These are phyloP conservation scores for Wallemia mellicola DNA, from an alignment of 1,284 basidiomycete genomes.

Conservation along the genomic window DNA sequence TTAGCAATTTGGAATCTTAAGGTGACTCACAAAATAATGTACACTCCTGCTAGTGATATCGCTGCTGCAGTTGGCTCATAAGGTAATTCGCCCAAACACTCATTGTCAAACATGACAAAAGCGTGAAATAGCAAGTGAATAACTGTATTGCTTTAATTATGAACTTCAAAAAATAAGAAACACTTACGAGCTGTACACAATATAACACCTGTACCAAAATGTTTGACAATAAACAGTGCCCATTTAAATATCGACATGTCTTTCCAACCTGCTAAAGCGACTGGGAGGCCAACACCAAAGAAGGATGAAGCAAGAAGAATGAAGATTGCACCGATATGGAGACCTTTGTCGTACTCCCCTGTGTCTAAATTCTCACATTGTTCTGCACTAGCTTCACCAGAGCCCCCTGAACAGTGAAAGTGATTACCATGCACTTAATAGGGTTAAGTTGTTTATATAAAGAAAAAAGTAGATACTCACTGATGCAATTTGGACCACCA, in stretches of 20 bases:
- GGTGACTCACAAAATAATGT: no score
- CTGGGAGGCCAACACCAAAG: background rate
- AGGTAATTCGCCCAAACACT: constrained; percentile 17
- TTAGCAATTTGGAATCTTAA: no score
- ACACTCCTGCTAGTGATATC: constrained; percentile 14
- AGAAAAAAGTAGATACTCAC: background rate
- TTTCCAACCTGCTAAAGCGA: background rate
- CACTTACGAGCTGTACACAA: constrained; percentile 18
- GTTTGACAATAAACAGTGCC: background rate
- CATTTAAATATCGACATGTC: background rate
- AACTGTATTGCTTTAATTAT: no score
- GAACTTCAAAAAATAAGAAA: no score
- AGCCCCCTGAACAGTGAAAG: no score
- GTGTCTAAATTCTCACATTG: constrained; percentile 7
- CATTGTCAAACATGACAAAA: constrained; percentile 16
- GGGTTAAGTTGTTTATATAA: no score
- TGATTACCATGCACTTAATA: constrained; percentile 9
- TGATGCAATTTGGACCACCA: background rate
- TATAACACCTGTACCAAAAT: constrained; percentile 16
- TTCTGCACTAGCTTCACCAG: no score
- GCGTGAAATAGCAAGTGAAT: constrained; percentile 18
- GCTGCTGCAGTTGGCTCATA: constrained; percentile 18
- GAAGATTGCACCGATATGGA: background rate
- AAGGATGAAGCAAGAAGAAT: background rate
- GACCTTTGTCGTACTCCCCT: constrained; percentile 10